Conservation (phyloP, 2,329 filamentous ascomycete genomes). For the Shiraia bambusicola region DNA sequence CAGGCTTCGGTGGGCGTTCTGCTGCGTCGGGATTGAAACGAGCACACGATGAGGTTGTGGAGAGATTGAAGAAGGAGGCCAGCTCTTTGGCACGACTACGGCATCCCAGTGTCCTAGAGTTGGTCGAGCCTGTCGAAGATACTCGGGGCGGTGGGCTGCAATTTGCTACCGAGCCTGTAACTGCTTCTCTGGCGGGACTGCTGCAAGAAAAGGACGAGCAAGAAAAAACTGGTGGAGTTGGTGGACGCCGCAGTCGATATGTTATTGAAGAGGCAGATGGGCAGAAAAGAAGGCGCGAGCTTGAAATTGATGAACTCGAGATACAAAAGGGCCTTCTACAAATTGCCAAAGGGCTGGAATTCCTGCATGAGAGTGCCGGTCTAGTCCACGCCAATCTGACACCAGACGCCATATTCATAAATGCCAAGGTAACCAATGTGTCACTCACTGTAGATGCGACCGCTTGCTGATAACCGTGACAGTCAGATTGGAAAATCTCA, state of each 20-base stretch:
- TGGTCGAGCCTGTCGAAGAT: conserved; percentile 94
- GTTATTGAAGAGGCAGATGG: conserved; percentile 79
- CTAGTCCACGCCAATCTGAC: conserved; percentile 93
- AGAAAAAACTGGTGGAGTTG: conserved; percentile 67
- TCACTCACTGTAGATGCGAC: conserved; percentile 8
- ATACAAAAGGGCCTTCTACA: conserved; percentile 96
- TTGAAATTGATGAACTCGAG: conserved; percentile 95
- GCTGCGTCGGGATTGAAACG: conserved; percentile 72
- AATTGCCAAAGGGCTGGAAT: conserved; percentile 90
- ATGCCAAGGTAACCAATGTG: conserved; percentile 70
- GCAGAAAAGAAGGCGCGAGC: conserved; percentile 67
- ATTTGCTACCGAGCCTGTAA: conserved; percentile 92
- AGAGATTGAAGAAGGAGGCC: conserved; percentile 88
- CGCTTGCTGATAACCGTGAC: conserved; percentile 32
- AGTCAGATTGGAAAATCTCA: conserved; percentile 98
- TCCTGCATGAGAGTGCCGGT: conserved; percentile 90
- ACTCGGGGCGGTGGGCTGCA: conserved; percentile 87
- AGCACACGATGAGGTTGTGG: conserved; percentile 83
- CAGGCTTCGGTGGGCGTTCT: conserved; percentile 57
- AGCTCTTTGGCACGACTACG: conserved; percentile 83
- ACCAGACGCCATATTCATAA: conserved; percentile 89
- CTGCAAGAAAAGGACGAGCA: conserved; percentile 88
- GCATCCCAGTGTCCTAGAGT: conserved; percentile 87
- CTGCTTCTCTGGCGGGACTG: conserved; percentile 79
- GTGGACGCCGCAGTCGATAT: conserved; percentile 73